These are phyloP conservation scores for Globisporangium apiculatum DNA, from an alignment of 352 stramenopile species.

Conservation along the genomic window DNA sequence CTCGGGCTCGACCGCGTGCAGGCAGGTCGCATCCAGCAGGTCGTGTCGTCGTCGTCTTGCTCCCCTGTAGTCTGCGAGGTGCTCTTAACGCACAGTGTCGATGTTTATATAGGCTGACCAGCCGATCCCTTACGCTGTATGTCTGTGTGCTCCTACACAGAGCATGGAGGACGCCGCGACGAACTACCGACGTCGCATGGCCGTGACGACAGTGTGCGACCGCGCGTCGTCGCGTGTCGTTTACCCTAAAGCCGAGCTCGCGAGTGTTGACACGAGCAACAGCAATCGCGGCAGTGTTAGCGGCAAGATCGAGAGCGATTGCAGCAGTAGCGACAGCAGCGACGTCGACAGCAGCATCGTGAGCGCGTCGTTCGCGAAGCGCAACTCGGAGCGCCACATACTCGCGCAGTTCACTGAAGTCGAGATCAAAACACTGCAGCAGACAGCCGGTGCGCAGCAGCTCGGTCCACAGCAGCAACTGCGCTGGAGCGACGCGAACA, in stretches of 20 bases:
- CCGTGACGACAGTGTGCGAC: neutral
- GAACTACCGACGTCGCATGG: too few species aligned
- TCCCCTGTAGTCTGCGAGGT: too few species aligned
- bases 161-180: too few species aligned
- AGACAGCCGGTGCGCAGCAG: constrained; percentile 1
- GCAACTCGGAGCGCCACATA: constrained; percentile 22
- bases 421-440: constrained; percentile 16
- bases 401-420: constrained; percentile 30
- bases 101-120: too few species aligned
- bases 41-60: neutral
- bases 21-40: neutral
- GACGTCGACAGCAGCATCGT: constrained; percentile 8
- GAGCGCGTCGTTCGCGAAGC: constrained; percentile 14
- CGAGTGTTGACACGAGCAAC: too few species aligned
- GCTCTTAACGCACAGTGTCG: too few species aligned
- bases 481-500: too few species aligned
- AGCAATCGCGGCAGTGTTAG: neutral
- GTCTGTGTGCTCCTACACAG: too few species aligned
- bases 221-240: constrained; percentile 2
- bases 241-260: constrained; percentile 2
- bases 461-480: neutral
- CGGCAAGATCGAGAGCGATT: neutral
- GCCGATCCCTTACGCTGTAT: too few species aligned
- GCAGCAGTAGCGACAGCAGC: neutral
- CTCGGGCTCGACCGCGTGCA: constrained; percentile 14